Evolutionary conservation across 2,329 filamentous ascomycete genomes (phyloP), one percentile per base, ranked within the genome.

Genomic region (Sordariomycetes sp.): DNA sequence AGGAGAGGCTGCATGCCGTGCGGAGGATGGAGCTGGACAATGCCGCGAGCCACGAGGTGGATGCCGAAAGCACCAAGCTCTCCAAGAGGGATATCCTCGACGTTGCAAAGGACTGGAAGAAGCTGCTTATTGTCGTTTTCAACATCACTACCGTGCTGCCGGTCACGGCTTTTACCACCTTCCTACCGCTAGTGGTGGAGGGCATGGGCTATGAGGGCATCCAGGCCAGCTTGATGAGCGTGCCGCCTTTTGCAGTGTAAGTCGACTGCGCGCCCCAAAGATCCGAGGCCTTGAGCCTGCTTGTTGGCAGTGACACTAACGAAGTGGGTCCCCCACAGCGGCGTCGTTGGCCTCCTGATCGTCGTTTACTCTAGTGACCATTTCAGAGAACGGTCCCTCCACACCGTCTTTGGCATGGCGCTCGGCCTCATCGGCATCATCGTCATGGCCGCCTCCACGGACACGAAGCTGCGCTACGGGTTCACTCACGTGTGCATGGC

Each of bases 401-500:
- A 65, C 24, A 64, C 62, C 16, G 61, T 63, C 18, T 53, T 60
- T 14, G 62, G 63, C 43, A 59, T 64, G 60, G 24, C 48, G 12
- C 50, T 65, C 14, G 63, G 63, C 2, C 52, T 65, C 1, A 24
- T 63, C 16, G 62, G 62, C 1, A 62, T 62, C 25, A 59, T 64
- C 32, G 62, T 64, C 35, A 65, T 65, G 63, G 62, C 62, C 0
- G 56, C 62, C 7, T 64, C 62, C 16, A 58, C 57, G 7, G 43
- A 62, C 25, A 61, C 59, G 12, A 43, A 61, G 16, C 59, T 65
- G 4, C 62, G 63, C 12, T 65, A 65, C 59, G 63, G 62, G 1
- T 65, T 65, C 24, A 59, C 61, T 7, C 60, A 65, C 50, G 62
- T 65, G 1, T 65, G 63, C 58, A 63, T 65, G 58, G 40, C 62